Percentiles rank a stretch among this genome's conserved stretches.
Conservation (phyloP, 2,329 filamentous ascomycete species). For the Aspergillus melleus region DNA sequence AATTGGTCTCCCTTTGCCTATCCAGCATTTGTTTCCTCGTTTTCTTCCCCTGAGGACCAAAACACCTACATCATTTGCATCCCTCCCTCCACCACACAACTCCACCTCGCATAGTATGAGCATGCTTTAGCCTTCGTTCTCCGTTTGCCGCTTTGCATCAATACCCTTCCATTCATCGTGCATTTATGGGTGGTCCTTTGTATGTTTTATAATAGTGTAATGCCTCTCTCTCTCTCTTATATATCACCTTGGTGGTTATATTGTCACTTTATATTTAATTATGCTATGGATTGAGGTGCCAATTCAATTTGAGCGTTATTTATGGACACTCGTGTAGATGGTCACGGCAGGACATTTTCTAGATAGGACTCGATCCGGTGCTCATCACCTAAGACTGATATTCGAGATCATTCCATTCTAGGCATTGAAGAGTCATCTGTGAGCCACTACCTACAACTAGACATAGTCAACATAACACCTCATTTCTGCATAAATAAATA, state of each 20-base stretch:
- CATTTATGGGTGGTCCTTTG: constrained; percentile 18
- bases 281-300: constrained; percentile 16
- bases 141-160: constrained; percentile 19
- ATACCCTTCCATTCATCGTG: constrained; percentile 17
- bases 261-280: constrained; percentile 1
- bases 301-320: constrained; percentile 6
- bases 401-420: too few species aligned
- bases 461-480: too few species aligned
- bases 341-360: not conserved
- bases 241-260: not conserved
- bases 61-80: constrained; percentile 10
- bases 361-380: too few species aligned
- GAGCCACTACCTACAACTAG: too few species aligned
- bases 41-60: not conserved
- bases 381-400: too few species aligned
- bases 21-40: constrained; percentile 6
- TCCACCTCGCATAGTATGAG: constrained; percentile 17
- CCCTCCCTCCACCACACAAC: not conserved
- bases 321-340: constrained; percentile 3
- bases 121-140: constrained; percentile 14
- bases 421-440: too few species aligned
- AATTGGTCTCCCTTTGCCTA: not conserved
- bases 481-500: too few species aligned
- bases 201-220: constrained; percentile 22
- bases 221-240: constrained; percentile 10